Conservation (phyloP, 305 asterid genomes). For the Fraxinus platypoda region DNA sequence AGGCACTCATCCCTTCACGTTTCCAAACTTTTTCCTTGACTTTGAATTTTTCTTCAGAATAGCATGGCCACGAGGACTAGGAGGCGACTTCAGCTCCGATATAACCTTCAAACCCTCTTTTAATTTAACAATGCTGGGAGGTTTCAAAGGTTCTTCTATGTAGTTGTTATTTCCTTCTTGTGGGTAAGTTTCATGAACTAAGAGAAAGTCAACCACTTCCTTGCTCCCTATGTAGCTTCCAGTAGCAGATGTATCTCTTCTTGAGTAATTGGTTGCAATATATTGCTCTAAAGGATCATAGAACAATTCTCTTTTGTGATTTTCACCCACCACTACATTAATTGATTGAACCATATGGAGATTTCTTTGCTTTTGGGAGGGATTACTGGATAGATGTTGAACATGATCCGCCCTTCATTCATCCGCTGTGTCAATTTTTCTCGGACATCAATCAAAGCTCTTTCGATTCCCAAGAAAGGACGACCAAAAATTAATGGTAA, state of each 20-base stretch:
- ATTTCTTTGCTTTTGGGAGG: too few relatives aligned
- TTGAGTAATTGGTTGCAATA: too few relatives aligned
- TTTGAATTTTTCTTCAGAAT: too few relatives aligned
- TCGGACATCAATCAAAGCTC: background rate
- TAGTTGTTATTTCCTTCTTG: background rate
- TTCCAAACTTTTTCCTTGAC: too few relatives aligned
- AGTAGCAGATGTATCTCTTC: too few relatives aligned
- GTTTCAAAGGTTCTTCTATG: background rate
- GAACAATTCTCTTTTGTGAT: too few relatives aligned
- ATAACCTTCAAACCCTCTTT: background rate
- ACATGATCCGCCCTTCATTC: background rate
- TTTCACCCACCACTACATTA: background rate
- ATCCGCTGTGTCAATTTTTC: background rate
- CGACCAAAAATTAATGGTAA: background rate
- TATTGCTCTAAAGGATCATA: too few relatives aligned
- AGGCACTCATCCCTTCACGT: too few relatives aligned
- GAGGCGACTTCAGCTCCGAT: too few relatives aligned
- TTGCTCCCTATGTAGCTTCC: background rate
- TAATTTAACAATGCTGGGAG: background rate
- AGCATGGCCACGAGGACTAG: too few relatives aligned
- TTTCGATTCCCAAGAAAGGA: background rate
- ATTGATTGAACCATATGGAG: background rate
- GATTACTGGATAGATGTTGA: too few relatives aligned
- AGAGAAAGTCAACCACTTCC: background rate
- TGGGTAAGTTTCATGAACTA: background rate